Base-by-base conservation (phyloP, 2,329 filamentous ascomycete species). In the Didymellaceae sp. region DNA sequence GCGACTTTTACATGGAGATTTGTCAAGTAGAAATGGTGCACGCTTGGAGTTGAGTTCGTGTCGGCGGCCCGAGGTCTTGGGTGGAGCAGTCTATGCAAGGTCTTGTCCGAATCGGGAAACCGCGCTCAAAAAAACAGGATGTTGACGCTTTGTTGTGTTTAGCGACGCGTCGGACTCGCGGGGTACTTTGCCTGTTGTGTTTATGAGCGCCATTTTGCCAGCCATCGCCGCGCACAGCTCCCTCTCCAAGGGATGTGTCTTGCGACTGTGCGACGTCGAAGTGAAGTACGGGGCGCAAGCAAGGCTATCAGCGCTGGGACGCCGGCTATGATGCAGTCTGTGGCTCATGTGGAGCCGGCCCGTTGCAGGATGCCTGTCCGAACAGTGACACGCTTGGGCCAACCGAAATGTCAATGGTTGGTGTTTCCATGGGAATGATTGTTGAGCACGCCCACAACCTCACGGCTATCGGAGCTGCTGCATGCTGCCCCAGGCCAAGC, bases 341-440 rank as follows among this genome's bases (percentile, higher is more conserved):
- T 43, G 46, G 50, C 54, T 54, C 54, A 58, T 61, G 48, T 52
- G 55, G 58, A 58, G 57, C 58, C 62, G 63, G 65, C 58, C 65
- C 62, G 63, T 55, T 55, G 52, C 41, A 43, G 26, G 48, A 56
- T 53, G 54, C 55, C 53, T 56, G 61, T 37, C 38, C 40, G 22
- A 34, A 30, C 30, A 33, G 32, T 56, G 51, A 30, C 20, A 30
- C 40, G 47, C 32, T 48, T 43, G 37, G 26, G 14, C 28, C 42
- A 43, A 32, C 48, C 54, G 50, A 45, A 46, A 52, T 60, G 58
- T 61, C 62, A 62, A 49, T 52, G 33, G 43, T 57, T 52, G 49
- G 61, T 55, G 62, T 59, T 63, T 61, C 59, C 58, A 60, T 61
- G 60, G 47, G 59, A 55, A 63, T 47, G 48, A 45, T 31, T 38